Evolutionary conservation across 2,329 filamentous ascomycete genomes (phyloP), one percentile per base, ranked within the genome.

Genomic region (Scedosporium apiospermum): DNA sequence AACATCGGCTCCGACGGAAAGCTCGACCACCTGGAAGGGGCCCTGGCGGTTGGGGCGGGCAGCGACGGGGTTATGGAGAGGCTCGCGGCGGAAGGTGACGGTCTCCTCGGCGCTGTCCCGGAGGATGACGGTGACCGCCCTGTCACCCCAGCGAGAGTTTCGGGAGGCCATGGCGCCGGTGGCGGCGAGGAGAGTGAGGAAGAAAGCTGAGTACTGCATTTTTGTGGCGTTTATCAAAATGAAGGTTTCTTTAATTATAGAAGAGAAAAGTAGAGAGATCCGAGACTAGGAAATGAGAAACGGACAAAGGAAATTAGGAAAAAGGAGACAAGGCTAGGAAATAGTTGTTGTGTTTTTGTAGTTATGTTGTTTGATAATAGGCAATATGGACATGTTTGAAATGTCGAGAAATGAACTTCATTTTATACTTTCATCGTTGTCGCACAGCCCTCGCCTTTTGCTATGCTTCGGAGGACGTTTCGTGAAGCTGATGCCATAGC

Each of bases 121-220:
- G 60, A 62, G 60, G 51, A 34, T 44, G 34, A 62, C 23, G 18
- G 51, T 42, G 34, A 62, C 12, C 3, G 27, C 6, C 26, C n/a
- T 58, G 57, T 38, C 38, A 7, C 34, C 34, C 9, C 34, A 12
- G 34, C 21, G 60, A 7, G 30, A 38, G 60, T 14, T 16, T 30
- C 34, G 26, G n/a, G 53, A n/a, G 26, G 61, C 53, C 34, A 46
- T 18, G 61, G 61, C 53, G 60, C 30, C 49, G 16, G 60, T 12
- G 12, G 60, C 61, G 38, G 61, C 61, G 23, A 62, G 49, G 18
- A 58, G 34, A 23, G 53, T 14, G 53, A 58, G 26, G 41, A 58
- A 34, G 42, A 51, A 4, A 12, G 61, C 21, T 2, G 61, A 53
- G 61, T 58, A 62, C 53, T 58, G 57, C 61, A 62, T 62, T 62